Percentiles rank a stretch among this genome's conserved stretches.
These are phyloP conservation scores for Coniochaeta sp. DNA, from an alignment of 2,329 filamentous ascomycete genomes.

Conservation along the genomic window DNA sequence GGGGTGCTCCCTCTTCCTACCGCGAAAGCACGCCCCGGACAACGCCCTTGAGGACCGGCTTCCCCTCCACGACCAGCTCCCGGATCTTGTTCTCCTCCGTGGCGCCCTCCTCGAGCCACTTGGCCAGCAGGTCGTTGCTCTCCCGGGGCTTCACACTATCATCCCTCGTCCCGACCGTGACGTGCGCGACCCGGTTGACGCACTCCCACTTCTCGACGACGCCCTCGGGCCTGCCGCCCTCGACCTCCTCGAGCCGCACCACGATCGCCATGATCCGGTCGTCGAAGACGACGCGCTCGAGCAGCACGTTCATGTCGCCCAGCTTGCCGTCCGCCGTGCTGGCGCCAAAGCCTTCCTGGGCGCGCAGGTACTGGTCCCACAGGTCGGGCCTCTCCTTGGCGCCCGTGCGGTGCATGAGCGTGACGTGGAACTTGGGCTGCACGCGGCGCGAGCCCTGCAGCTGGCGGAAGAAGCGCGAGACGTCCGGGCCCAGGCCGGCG, in stretches of 20 bases:
- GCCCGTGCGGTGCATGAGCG: constrained; percentile 74
- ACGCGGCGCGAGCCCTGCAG: constrained; percentile 68
- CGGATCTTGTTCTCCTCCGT: constrained; percentile 34
- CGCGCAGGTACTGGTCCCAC: constrained; percentile 66
- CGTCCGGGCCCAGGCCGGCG: constrained; percentile 37
- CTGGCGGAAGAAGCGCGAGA: constrained; percentile 65
- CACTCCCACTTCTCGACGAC: constrained; percentile 48
- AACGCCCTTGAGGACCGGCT: constrained; percentile 37
- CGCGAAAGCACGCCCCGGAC: constrained; percentile 42
- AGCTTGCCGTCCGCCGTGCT: constrained; percentile 39
- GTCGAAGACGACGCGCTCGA: constrained; percentile 75
- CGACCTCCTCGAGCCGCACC: constrained; percentile 59
- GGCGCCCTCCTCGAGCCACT: constrained; percentile 59
- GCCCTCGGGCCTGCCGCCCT: constrained; percentile 27
- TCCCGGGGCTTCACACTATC: constrained; percentile 80
- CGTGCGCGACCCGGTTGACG: constrained; percentile 72
- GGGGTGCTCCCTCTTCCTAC: constrained; percentile 15
- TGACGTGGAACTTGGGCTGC: constrained; percentile 87
- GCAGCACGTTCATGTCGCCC: constrained; percentile 55
- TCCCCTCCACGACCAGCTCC: constrained; percentile 43
- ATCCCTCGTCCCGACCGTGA: constrained; percentile 80
- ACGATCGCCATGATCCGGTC: constrained; percentile 86
- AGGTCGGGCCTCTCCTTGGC: constrained; percentile 55
- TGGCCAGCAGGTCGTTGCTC: constrained; percentile 75
- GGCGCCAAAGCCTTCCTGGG: constrained; percentile 41